Conservation (phyloP, 768 basidiomycete species). For the Panus rudis region DNA sequence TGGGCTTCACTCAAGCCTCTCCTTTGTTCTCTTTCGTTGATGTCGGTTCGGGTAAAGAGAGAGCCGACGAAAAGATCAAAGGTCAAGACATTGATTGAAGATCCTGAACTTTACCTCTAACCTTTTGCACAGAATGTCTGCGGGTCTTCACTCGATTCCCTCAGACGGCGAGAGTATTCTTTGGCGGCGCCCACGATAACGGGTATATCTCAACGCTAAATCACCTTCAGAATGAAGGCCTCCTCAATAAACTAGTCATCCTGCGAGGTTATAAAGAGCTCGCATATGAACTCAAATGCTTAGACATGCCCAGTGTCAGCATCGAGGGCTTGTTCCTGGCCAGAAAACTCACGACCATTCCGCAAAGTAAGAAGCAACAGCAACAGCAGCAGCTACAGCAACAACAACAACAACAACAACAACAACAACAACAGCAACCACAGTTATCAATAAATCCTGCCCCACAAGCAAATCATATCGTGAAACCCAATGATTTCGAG, state of each 20-base stretch:
- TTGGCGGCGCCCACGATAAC: slow-evolving; percentile 36
- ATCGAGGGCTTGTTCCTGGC: slow-evolving; percentile 32
- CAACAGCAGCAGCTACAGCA: slow-evolving; percentile 4
- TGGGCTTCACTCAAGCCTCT: slow-evolving; percentile 34
- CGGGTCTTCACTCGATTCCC: slow-evolving; percentile 50
- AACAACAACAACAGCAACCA: background rate
- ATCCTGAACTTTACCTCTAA: background rate
- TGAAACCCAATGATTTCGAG: slow-evolving; percentile 20
- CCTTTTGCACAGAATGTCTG: slow-evolving; percentile 31
- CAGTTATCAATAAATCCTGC: background rate
- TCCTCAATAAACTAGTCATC: slow-evolving; percentile 30
- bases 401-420: slow-evolving; percentile 1
- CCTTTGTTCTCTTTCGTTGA: slow-evolving; percentile 36
- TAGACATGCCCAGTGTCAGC: slow-evolving; percentile 25
- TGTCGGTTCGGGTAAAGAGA: slow-evolving; percentile 36
- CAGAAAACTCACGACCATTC: slow-evolving; percentile 19
- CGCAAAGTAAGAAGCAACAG: slow-evolving; percentile 10
- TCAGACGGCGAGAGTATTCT: slow-evolving; percentile 33
- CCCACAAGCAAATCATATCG: slow-evolving; percentile 1
- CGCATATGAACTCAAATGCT: slow-evolving; percentile 26
- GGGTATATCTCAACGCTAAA: slow-evolving; percentile 34
- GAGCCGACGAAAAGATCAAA: slow-evolving; percentile 37
- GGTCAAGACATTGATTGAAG: slow-evolving; percentile 15
- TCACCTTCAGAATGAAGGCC: slow-evolving; percentile 31
- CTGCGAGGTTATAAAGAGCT: slow-evolving; percentile 33